phyloP scores from a whole-genome alignment of 768 basidiomycete genomes.

The Tephrocybe sp. region DNA sequence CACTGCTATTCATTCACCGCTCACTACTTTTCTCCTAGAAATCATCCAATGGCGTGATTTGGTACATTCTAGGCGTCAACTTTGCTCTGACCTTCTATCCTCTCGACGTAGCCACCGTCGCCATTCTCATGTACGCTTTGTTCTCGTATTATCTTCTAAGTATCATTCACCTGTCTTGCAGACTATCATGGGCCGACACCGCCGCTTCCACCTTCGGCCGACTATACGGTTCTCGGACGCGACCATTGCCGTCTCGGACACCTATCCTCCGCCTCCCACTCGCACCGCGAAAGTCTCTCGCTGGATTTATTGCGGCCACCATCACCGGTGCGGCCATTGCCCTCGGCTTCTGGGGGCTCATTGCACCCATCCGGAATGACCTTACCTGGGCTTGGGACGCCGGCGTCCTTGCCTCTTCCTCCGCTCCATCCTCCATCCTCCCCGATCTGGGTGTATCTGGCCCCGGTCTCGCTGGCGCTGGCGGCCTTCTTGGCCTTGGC shows the following conservation, averaged over 20 bases:
- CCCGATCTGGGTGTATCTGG: slow-evolving; percentile 14
- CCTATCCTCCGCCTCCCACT: slow-evolving; percentile 61
- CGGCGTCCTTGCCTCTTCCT: slow-evolving; percentile 39
- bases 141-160: neutral
- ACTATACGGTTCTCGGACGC: slow-evolving; percentile 73
- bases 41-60: slow-evolving; percentile 81
- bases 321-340: slow-evolving; percentile 71
- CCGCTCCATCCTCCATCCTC: slow-evolving; percentile 19
- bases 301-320: slow-evolving; percentile 79
- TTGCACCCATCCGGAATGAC: slow-evolving; percentile 46
- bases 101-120: slow-evolving; percentile 84
- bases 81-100: slow-evolving; percentile 76
- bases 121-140: slow-evolving; percentile 78
- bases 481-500: slow-evolving; percentile 52
- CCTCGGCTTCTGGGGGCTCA: slow-evolving; percentile 67
- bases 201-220: slow-evolving; percentile 91
- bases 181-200: slow-evolving; percentile 95
- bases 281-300: slow-evolving; percentile 80
- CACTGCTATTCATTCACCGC: neutral
- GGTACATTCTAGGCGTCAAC: slow-evolving; percentile 89
- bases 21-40: slow-evolving; percentile 38
- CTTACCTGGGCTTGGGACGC: slow-evolving; percentile 59
- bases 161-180: slow-evolving; percentile 27
- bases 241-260: slow-evolving; percentile 40
- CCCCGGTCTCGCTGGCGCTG: slow-evolving; percentile 19